Evolutionary conservation across 306 rosid genomes (phyloP), one percentile per base, ranked within the genome.

Genomic region (Castanopsis chinensis): DNA sequence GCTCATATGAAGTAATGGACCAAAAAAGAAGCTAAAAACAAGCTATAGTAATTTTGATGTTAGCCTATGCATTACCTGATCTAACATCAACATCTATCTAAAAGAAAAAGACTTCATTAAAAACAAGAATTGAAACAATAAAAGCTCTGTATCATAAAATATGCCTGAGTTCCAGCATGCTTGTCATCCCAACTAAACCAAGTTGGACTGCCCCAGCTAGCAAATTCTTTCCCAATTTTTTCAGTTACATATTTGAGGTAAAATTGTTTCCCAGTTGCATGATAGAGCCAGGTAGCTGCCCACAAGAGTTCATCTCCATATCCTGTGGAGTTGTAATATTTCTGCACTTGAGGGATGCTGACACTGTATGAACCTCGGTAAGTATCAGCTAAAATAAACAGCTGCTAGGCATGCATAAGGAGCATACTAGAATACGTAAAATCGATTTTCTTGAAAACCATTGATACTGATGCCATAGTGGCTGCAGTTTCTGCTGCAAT

Each of bases 101-200:
- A 59, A n/a, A 6, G 64, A n/a, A 17, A 35, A 56, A 41, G 54
- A 69, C 57, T 28, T 30, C 8, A 27, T 28, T 1, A 18, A 6
- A 70, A 78, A 32, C 51, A 33, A 13, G 20, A 61, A 43, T 56
- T 2, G 30, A 67, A 52, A 63, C 57, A 71, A 45, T 18, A 71
- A 74, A 20, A 70, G 19, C 45, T 69, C 33, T 15, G 20, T 30
- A 52, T 32, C 65, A 61, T 20, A 75, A 6, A 60, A 54, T 20
- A 32, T 79, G 84, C 94, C 84, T 87, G 91, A 78, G 83, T 85
- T 78, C 92, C 94, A 71, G 90, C 88, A 83, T 89, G 95, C 76
- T 89, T 92, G 76, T 92, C 91, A 80, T 87, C 97, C 97, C 93
- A 92, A 79, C 93, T 90, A 77, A 92, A 92, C 97, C 92, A 92